Evolutionary conservation across 1,284 basidiomycete genomes (phyloP), one percentile per base, ranked within the genome.

Genomic region (Somion occarium): DNA sequence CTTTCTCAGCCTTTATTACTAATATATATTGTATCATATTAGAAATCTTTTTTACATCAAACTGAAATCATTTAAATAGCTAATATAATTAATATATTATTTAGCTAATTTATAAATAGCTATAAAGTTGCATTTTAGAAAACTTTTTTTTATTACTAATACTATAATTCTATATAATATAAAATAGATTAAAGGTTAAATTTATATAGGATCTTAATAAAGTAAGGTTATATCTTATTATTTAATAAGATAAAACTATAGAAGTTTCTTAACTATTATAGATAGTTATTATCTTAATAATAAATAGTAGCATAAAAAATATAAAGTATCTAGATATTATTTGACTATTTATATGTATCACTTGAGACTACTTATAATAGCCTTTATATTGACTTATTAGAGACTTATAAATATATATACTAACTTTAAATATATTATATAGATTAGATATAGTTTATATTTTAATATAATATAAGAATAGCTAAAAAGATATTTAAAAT

Each of bases 301-400:
- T 73, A 78, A 53, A 66, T 71, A 18, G 72, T 70, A 12, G 73
- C 77, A 56, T 78, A 72, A 74, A 74, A 74, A 1, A 76, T 72
- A 66, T 60, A 61, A 3, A 44, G 59, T 0, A 43, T 78, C 0
- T 74, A 76, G 56, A 72, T 71, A 5, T 66, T 68, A 7, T 77
- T 77, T 64, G 69, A 71, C 2, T 51, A 65, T 1, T 62, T 78
- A 4, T 58, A 65, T 3, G 37, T 76, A 0, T 74, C 71, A 5
- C 53, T 76, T 3, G 52, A 62, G 13, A 64, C 71, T 23, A 55
- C 61, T 44, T 41, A 72, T 52, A 42, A 51, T 5, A 44, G 60
- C 5, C 23, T 37, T 7, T 55, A 62, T 9, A 59, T 44, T 3
- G 58, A 68, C 30, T 51, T 74, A 0, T 52, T 75, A 3, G 66